Evolutionary conservation across 257 asterid species (phyloP).

Genomic region (Mitragyna speciosa): DNA sequence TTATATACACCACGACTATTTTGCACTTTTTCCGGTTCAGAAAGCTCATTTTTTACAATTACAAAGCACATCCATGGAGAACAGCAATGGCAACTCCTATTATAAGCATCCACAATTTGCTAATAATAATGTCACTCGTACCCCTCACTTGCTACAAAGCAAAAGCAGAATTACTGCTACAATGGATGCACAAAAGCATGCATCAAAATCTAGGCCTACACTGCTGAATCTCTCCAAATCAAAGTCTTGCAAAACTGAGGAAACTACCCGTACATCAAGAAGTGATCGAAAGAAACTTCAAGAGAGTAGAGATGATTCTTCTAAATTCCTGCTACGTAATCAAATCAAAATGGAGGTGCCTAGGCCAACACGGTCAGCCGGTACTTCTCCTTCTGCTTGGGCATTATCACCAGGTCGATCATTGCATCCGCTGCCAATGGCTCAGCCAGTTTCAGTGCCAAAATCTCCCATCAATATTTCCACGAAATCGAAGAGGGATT

Average conservation of each 20-base stretch:
- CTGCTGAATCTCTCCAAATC: constrained; percentile 14
- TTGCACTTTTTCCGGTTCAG: background rate
- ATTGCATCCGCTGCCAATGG: background rate
- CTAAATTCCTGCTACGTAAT: constrained; percentile 33
- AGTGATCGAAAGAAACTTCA: constrained; percentile 30
- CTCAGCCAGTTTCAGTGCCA: constrained; percentile 23
- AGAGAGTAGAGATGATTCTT: constrained; percentile 29
- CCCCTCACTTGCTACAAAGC: constrained; percentile 27
- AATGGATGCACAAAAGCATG: background rate
- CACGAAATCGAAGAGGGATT: constrained; percentile 34
- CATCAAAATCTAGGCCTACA: background rate
- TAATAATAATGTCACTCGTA: background rate
- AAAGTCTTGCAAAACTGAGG: background rate
- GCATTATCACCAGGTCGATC: constrained; percentile 72
- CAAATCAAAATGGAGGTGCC: constrained; percentile 40
- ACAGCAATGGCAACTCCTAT: background rate
- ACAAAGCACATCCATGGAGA: background rate
- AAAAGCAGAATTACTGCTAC: constrained; percentile 15
- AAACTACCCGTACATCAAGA: background rate
- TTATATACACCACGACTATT: too few species aligned
- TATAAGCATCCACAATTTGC: background rate
- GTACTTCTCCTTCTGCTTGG: constrained; percentile 82
- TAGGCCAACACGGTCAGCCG: constrained; percentile 41
- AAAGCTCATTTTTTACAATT: background rate
- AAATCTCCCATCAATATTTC: constrained; percentile 27